These are phyloP conservation scores for Thielaviopsis cerberus DNA, from an alignment of 2,329 filamentous ascomycete species.

Conservation along the genomic window DNA sequence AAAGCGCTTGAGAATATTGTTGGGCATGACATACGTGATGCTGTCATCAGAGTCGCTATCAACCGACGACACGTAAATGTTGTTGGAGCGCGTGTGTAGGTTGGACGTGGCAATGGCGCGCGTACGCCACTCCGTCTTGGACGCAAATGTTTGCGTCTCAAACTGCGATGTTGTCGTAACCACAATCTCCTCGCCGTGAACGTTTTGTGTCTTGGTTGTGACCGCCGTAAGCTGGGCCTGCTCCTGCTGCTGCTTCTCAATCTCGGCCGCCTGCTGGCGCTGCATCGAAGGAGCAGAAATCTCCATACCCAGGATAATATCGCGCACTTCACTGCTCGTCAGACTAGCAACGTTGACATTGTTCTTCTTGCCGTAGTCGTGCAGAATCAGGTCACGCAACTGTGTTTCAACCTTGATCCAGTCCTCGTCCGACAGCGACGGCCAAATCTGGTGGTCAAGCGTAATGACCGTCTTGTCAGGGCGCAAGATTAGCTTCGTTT, in stretches of 20 bases:
- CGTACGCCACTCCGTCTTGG: conserved; percentile 97
- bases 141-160: conserved; percentile 92
- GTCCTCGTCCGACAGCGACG: conserved; percentile 78
- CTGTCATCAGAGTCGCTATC: conserved; percentile 71
- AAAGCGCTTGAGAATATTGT: conserved; percentile 95
- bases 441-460: conserved; percentile 98
- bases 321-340: conserved; percentile 89
- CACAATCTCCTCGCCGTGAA: conserved; percentile 91
- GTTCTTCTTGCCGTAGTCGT: conserved; percentile 99
- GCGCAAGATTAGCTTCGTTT: conserved; percentile 85
- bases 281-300: conserved; percentile 96
- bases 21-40: conserved; percentile 94
- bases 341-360: conserved; percentile 96
- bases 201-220: conserved; percentile 94
- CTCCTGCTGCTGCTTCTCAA: conserved; percentile 96
- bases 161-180: conserved; percentile 96
- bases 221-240: conserved; percentile 91
- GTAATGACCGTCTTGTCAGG: conserved; percentile 98
- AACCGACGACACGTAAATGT: conserved; percentile 95
- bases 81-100: conserved; percentile 80
- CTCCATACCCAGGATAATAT: conserved; percentile 98
- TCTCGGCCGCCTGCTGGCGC: conserved; percentile 92
- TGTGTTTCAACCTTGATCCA: conserved; percentile 99
- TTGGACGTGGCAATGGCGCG: conserved; percentile 93
- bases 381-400: conserved; percentile 83